These are phyloP conservation scores for Penicillium manginii DNA, from an alignment of 495 filamentous ascomycete species.

Conservation along the genomic window DNA sequence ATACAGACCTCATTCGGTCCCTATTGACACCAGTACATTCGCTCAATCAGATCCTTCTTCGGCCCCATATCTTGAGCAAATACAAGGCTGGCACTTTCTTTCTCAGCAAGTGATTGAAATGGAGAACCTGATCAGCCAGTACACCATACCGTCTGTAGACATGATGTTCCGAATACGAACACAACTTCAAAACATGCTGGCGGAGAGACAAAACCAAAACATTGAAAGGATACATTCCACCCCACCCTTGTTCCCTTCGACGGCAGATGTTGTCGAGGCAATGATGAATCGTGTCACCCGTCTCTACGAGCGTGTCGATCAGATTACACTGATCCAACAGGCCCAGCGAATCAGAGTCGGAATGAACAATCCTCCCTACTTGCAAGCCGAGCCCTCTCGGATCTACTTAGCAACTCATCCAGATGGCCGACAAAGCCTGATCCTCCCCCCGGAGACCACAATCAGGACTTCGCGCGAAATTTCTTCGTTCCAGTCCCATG, in stretches of 20 bases:
- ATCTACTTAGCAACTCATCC: conserved; percentile 2
- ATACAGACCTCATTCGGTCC: neutral
- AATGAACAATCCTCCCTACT: neutral
- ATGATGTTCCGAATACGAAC: neutral
- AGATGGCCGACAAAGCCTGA: conserved; percentile 13
- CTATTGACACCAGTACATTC: neutral
- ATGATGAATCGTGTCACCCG: conserved; percentile 9
- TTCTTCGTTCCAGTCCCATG: neutral
- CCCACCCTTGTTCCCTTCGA: neutral
- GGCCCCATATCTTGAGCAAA: neutral
- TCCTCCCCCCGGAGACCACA: conserved; percentile 2
- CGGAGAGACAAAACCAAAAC: neutral
- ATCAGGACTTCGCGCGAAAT: neutral
- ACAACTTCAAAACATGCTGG: neutral
- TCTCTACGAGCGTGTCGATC: conserved; percentile 14
- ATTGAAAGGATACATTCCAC: neutral
- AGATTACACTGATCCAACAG: neutral
- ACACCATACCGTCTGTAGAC: neutral
- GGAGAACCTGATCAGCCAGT: neutral
- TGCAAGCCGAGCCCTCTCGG: neutral
- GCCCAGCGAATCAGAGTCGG: neutral
- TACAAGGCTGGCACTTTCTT: conserved; percentile 3
- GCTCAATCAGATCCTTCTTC: neutral
- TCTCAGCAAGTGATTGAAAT: neutral
- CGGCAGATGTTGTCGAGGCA: neutral